Evolutionary conservation across 2,329 filamentous ascomycete species (phyloP).

Genomic region (Hypocreales sp.): DNA sequence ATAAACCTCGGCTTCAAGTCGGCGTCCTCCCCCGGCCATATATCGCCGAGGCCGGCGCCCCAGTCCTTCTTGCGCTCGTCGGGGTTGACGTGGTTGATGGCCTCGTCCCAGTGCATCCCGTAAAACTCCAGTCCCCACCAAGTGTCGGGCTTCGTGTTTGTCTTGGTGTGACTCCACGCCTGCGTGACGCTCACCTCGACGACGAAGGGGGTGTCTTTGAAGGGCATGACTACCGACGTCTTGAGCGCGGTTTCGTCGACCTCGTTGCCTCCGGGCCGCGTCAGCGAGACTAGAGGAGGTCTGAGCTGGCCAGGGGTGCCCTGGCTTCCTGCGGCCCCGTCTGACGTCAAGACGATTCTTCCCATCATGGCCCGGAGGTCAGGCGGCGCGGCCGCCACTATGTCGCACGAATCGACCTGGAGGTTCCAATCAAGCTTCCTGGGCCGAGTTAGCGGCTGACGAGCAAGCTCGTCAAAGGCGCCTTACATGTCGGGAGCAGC

Average conservation of each 20-base stretch:
- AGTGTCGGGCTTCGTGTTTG: constrained; percentile 6
- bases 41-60: constrained; percentile 12
- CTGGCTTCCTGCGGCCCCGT: too few species aligned
- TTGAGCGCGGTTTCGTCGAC: constrained; percentile 9
- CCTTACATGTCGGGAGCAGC: constrained; percentile 19
- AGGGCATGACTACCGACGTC: constrained; percentile 13
- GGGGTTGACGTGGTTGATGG: constrained; percentile 12
- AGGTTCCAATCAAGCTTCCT: constrained; percentile 20
- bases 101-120: constrained; percentile 21
- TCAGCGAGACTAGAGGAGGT: neutral
- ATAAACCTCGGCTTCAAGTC: constrained; percentile 12
- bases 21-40: constrained; percentile 16
- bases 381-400: constrained; percentile 5
- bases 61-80: constrained; percentile 13
- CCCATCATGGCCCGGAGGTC: constrained; percentile 8
- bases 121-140: constrained; percentile 17
- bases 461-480: neutral
- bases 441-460: neutral
- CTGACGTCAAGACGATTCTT: constrained; percentile 7
- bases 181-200: constrained; percentile 17
- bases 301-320: too few species aligned
- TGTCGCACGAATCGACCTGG: constrained; percentile 11
- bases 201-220: constrained; percentile 14
- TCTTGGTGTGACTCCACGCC: constrained; percentile 10
- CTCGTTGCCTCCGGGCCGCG: neutral